phyloP scores from a whole-genome alignment of 2,329 filamentous ascomycete species.

The Raffaelea arxii region DNA sequence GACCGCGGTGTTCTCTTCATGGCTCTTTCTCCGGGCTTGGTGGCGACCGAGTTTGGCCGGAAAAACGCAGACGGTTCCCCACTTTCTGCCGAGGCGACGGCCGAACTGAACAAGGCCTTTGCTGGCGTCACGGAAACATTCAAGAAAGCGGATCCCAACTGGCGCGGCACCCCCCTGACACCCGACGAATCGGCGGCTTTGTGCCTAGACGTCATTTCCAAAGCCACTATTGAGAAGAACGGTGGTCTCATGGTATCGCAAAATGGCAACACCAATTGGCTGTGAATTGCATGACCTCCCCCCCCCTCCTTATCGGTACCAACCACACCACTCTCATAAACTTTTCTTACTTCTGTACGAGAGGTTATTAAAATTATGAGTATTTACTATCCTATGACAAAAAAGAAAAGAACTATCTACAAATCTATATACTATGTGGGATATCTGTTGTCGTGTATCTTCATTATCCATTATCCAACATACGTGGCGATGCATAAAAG shows the following conservation, averaged over 20 bases:
- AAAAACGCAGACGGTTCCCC: background rate
- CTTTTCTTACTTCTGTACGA: too few species aligned
- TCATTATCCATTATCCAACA: too few species aligned
- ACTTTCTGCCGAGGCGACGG: conserved; percentile 18
- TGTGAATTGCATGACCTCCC: conserved; percentile 28
- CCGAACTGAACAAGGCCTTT: conserved; percentile 15
- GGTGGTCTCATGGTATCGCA: conserved; percentile 46
- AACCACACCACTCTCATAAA: too few species aligned
- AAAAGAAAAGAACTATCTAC: too few species aligned
- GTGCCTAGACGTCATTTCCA: conserved; percentile 24
- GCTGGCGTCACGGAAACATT: conserved; percentile 20
- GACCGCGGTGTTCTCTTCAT: conserved; percentile 43
- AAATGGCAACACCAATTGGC: conserved; percentile 41
- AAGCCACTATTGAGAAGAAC: conserved; percentile 32
- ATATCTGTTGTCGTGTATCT: too few species aligned
- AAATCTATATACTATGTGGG: too few species aligned
- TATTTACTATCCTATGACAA: too few species aligned
- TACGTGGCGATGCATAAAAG: too few species aligned
- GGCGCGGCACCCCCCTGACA: conserved; percentile 21
- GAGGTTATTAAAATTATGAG: too few species aligned
- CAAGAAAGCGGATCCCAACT: conserved; percentile 27
- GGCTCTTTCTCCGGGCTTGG: conserved; percentile 39
- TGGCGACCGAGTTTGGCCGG: conserved; percentile 26
- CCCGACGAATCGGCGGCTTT: conserved; percentile 24
- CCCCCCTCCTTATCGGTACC: too few species aligned